A percentile compares a stretch with the other conserved stretches of the same genome.
phyloP scores from a whole-genome alignment of 192 early-diverging fungal genomes.

The Allomyces macrogynus region DNA sequence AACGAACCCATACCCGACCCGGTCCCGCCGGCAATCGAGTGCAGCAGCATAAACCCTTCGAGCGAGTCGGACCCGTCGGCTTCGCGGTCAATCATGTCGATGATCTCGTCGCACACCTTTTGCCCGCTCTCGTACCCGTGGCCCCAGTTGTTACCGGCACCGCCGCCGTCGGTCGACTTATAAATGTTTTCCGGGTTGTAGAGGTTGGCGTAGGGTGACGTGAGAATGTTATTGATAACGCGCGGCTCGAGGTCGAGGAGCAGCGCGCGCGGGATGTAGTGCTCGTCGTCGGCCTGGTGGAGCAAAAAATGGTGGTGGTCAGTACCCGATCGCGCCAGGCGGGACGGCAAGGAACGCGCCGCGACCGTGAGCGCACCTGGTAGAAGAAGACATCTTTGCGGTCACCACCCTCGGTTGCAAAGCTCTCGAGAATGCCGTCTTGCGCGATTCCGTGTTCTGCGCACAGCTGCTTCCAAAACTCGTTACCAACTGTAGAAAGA shows the following conservation, averaged over 20 bases:
- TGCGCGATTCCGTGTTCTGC: constrained; percentile 84
- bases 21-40: constrained; percentile 95
- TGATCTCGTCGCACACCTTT: constrained; percentile 66
- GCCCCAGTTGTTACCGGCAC: constrained; percentile 96
- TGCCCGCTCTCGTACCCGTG: constrained; percentile 76
- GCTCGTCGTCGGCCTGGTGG: constrained; percentile 82
- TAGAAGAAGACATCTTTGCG: constrained; percentile 98
- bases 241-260: constrained; percentile 84
- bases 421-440: constrained; percentile 84
- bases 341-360: neutral
- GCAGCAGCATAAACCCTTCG: constrained; percentile 88
- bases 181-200: constrained; percentile 97
- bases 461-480: constrained; percentile 89
- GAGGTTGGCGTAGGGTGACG: constrained; percentile 70
- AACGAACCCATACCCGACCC: constrained; percentile 92
- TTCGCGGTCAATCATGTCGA: constrained; percentile 94
- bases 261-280: constrained; percentile 88
- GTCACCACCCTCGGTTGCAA: constrained; percentile 70
- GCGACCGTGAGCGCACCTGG: constrained; percentile 33
- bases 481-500: constrained; percentile 51
- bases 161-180: constrained; percentile 77
- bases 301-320: neutral
- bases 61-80: constrained; percentile 85
- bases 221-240: constrained; percentile 77
- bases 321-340: neutral